phyloP scores from a whole-genome alignment of 805 yeast genomes.

The Zygosaccharomyces kombuchaensis region DNA sequence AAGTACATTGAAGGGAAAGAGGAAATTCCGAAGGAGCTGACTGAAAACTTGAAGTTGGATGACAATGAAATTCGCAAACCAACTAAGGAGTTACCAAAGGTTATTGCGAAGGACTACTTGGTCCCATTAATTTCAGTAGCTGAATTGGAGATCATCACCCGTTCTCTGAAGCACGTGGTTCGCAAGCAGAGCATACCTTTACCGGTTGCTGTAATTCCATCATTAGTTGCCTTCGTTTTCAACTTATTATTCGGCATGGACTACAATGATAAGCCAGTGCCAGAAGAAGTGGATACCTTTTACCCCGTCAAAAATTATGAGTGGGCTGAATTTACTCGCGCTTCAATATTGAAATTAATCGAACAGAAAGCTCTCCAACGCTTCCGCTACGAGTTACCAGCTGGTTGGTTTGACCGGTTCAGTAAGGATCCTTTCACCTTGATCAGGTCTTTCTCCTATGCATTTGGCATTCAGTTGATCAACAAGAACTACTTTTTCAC shows the following conservation, averaged over 20 bases:
- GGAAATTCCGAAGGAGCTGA: slow-evolving; percentile 35
- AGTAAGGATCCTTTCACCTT: slow-evolving; percentile 41
- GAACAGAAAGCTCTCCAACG: slow-evolving; percentile 52
- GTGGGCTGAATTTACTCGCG: slow-evolving; percentile 46
- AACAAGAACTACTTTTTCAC: slow-evolving; percentile 41
- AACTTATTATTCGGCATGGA: slow-evolving; percentile 59
- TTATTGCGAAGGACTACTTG: slow-evolving; percentile 38
- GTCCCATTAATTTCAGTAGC: slow-evolving; percentile 46
- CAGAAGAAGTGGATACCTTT: slow-evolving; percentile 43
- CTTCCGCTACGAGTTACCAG: slow-evolving; percentile 56
- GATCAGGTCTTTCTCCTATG: slow-evolving; percentile 66
- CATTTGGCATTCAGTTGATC: slow-evolving; percentile 85
- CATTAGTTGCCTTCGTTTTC: slow-evolving; percentile 64
- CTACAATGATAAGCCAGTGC: slow-evolving; percentile 40
- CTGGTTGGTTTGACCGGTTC: slow-evolving; percentile 42
- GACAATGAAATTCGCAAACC: slow-evolving; percentile 34
- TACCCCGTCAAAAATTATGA: slow-evolving; percentile 41
- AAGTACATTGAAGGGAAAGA: slow-evolving; percentile 33
- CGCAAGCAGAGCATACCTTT: slow-evolving; percentile 43
- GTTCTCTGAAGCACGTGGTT: slow-evolving; percentile 73
- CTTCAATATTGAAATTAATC: slow-evolving; percentile 42
- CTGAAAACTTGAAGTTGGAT: slow-evolving; percentile 32
- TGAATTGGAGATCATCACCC: slow-evolving; percentile 64
- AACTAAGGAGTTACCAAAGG: slow-evolving; percentile 34
- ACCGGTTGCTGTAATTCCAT: slow-evolving; percentile 54